Evolutionary conservation across 1,139 yeast genomes (phyloP).

Genomic region (Taphrina confusa): DNA sequence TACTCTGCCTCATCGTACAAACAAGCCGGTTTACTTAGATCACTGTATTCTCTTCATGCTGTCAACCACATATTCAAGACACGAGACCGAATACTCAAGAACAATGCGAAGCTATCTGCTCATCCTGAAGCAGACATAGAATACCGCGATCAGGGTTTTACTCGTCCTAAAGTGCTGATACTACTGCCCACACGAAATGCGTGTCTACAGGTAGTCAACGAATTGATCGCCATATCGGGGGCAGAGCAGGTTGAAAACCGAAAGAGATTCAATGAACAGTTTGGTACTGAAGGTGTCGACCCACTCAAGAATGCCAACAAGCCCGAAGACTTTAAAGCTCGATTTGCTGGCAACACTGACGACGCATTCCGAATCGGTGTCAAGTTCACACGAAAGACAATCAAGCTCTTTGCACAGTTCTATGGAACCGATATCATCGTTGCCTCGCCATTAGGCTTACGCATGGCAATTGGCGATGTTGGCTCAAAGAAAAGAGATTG

Average conservation of each 20-base stretch:
- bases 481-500: constrained; percentile 47
- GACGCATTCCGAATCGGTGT: constrained; percentile 89
- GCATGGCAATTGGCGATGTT: constrained; percentile 67
- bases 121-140: constrained; percentile 51
- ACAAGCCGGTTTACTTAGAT: constrained; percentile 54
- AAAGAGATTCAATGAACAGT: constrained; percentile 71
- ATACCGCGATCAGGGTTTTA: constrained; percentile 88
- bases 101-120: constrained; percentile 61
- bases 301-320: constrained; percentile 51
- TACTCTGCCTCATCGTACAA: constrained; percentile 58
- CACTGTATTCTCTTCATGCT: constrained; percentile 68
- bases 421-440: constrained; percentile 81
- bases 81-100: constrained; percentile 74
- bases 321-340: constrained; percentile 77
- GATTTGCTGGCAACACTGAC: constrained; percentile 85
- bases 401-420: constrained; percentile 80
- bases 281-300: constrained; percentile 51
- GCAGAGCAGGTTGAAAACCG: constrained; percentile 72
- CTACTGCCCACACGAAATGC: constrained; percentile 81
- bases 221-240: constrained; percentile 64
- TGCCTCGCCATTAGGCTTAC: constrained; percentile 90
- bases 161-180: constrained; percentile 84
- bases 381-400: constrained; percentile 82
- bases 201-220: constrained; percentile 69
- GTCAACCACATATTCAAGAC: constrained; percentile 76